Base-by-base conservation (phyloP, 345 rosid genomes). In the Moringa oleifera region DNA sequence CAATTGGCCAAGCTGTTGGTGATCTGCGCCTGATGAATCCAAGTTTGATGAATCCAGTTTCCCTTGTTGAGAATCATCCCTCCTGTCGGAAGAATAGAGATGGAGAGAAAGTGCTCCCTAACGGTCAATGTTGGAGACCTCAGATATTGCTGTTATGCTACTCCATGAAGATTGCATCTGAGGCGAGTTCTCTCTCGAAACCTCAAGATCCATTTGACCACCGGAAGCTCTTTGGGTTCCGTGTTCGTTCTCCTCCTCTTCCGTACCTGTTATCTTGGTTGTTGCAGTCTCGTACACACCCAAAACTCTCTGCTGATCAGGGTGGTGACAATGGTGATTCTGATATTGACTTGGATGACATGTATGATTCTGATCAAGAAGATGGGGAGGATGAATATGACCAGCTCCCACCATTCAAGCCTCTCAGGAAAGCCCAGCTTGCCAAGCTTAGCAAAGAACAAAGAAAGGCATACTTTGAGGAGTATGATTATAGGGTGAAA, bases 401-500 rank as follows among this genome's bases (percentile, higher is more conserved):
- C 21, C 91, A 83, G 84, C 94, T 93, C 64, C 98, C 98, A 47
- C 89, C 96, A 41, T 93, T 93, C 73, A 93, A 79, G 74, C 96
- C 98, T 57, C 86, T 93, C 20, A 78, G 87, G 74, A 86, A 78
- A 75, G 55, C 79, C 53, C 97, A 88, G 76, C 79, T 90, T 66
- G 85, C 91, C 21, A 93, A 82, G 60, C 96, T 93, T 31, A 84
- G 81, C 70, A 88, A 79, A 62, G 94, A 86, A 25, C 96, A 93
- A 64, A 84, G 70, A 68, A 88, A 82, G 63, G 90, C 96, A 36
- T 93, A 93, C 63, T 71, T 87, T 12, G 97, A 90, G 77, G 97
- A 93, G 79, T 90, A 93, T 79, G 97, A 93, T 77, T 93, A 93
- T 64, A 73, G 97, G 55, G 97, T 93, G 74, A 93, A 93, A 75